phyloP scores from a whole-genome alignment of 345 rosid species.

The Turritis glabra region DNA sequence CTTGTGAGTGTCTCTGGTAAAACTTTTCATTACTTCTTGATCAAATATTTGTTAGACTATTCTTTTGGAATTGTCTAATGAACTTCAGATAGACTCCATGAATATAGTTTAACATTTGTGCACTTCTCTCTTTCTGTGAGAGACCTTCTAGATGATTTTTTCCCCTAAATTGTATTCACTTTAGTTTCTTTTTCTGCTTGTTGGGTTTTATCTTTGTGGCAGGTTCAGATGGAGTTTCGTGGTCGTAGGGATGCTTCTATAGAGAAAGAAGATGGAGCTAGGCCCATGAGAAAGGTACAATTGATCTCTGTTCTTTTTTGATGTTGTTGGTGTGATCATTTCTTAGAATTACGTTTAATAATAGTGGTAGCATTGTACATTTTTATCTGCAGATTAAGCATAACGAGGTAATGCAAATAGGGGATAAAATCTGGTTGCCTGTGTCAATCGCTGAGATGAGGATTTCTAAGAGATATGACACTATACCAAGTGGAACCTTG shows the following conservation, averaged over 20 bases:
- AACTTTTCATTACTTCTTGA: slow-evolving; percentile 15
- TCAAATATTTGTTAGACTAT: not conserved
- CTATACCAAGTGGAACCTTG: slow-evolving; percentile 88
- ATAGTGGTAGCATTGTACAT: slow-evolving; percentile 41
- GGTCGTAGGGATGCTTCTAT: slow-evolving; percentile 22
- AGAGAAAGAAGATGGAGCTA: slow-evolving; percentile 39
- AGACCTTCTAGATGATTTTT: not conserved
- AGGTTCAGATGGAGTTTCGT: slow-evolving; percentile 63
- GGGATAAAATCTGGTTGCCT: slow-evolving; percentile 65
- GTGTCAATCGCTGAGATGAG: slow-evolving; percentile 76
- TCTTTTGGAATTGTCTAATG: not conserved
- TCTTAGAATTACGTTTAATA: slow-evolving; percentile 32
- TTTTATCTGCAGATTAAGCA: slow-evolving; percentile 63
- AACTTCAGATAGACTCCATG: not conserved
- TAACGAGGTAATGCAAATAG: slow-evolving; percentile 64
- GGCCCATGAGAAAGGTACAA: slow-evolving; percentile 56
- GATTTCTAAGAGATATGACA: slow-evolving; percentile 74
- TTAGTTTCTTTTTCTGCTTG: not conserved
- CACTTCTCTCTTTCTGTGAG: not conserved
- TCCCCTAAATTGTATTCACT: not conserved
- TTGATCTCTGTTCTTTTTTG: not conserved
- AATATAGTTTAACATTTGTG: not conserved
- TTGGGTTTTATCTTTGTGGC: not conserved
- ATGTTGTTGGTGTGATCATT: slow-evolving; percentile 7
- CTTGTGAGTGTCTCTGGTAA: slow-evolving; percentile 56